Percentiles rank a stretch among this genome's conserved stretches.
phyloP scores from a whole-genome alignment of 2,329 filamentous ascomycete genomes.

The Sarocladium strictum region DNA sequence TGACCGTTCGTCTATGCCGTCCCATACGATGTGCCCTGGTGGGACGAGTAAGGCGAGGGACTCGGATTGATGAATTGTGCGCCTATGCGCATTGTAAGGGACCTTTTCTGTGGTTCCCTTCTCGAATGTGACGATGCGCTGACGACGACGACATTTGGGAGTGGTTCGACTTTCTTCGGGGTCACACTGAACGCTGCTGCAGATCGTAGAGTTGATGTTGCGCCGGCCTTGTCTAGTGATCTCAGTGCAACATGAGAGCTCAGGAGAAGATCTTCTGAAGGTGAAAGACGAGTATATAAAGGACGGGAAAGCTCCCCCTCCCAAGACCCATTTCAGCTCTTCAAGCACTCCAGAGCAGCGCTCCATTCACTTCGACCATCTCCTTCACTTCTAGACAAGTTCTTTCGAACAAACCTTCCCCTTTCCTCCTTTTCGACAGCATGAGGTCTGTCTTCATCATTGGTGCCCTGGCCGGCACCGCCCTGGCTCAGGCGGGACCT shows the following conservation, averaged over 20 bases:
- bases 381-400: neutral
- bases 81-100: neutral
- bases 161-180: neutral
- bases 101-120: neutral
- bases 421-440: neutral
- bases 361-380: neutral
- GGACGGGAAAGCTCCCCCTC: neutral
- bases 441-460: constrained; percentile 6
- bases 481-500: constrained; percentile 1
- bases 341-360: constrained; percentile 8
- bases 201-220: neutral
- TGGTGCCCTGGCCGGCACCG: constrained; percentile 9
- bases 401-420: neutral
- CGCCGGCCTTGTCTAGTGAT: neutral
- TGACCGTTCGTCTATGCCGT: neutral
- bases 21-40: neutral
- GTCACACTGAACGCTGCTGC: neutral
- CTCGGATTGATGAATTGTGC: neutral
- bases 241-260: neutral
- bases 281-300: neutral
- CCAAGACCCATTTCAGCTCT: neutral
- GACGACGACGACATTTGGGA: neutral
- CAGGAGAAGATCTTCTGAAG: neutral
- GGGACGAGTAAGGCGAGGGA: neutral
- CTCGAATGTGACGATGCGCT: neutral